A percentile compares a stretch with the other conserved stretches of the same genome.
These are phyloP conservation scores for Nitzschia sp. DNA, from an alignment of 108 stramenopile genomes.

Conservation along the genomic window DNA sequence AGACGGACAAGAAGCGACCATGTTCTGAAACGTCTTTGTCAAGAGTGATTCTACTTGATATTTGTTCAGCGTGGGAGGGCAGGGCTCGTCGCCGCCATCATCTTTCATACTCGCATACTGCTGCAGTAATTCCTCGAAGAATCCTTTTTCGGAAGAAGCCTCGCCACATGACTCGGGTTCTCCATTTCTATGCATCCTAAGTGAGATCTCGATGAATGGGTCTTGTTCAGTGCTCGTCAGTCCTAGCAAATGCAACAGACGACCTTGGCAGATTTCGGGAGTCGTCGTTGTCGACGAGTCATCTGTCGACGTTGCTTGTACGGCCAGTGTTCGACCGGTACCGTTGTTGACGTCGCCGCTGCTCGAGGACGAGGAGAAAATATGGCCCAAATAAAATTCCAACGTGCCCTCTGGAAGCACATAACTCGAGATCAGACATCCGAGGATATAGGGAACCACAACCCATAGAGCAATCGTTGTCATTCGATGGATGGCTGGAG, in stretches of 20 bases:
- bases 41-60: conserved; percentile 71
- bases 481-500: not conserved
- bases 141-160: conserved; percentile 11
- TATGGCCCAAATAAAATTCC: not conserved
- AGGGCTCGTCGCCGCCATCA: not conserved
- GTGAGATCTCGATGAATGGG: conserved; percentile 9
- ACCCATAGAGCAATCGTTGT: not conserved
- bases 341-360: not conserved
- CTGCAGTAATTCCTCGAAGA: conserved; percentile 8
- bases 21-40: conserved; percentile 40
- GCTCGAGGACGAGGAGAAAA: not conserved
- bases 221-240: not conserved
- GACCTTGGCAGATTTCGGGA: not conserved
- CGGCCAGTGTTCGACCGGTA: too few species aligned
- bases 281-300: not conserved
- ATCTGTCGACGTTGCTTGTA: too few species aligned
- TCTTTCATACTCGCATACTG: conserved; percentile 1
- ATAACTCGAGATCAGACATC: not conserved
- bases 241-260: not conserved
- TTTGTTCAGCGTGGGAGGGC: conserved; percentile 41
- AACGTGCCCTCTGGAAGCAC: not conserved
- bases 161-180: conserved; percentile 60
- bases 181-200: conserved; percentile 71
- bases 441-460: not conserved
- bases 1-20: conserved; percentile 29